Base-by-base conservation (phyloP, 345 rosid species). In the Murraya paniculata region DNA sequence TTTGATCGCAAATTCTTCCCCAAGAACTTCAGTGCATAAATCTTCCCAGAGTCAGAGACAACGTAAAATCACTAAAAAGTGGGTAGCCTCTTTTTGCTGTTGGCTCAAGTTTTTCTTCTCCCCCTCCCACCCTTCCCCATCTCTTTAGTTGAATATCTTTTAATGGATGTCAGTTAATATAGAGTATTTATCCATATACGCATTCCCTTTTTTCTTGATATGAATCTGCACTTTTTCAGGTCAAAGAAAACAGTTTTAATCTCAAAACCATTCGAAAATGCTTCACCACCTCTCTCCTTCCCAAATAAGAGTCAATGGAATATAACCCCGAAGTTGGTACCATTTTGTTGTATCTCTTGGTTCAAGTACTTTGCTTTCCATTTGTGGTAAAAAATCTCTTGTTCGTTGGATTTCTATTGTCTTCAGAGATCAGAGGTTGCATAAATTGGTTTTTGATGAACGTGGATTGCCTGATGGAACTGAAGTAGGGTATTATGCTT, bases 381-480 rank as follows among this genome's bases (percentile, higher is more conserved):
- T 77, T 73, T 81, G 27, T 77, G 75, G 28, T 45, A 38, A 66
- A 58, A 48, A 13, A 73, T 67, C 22, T 74, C 39, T 66, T 71
- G 73, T 75, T 61, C 50, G 64, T 56, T 72, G 61, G 27, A 36
- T 74, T 22, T 66, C 77, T 53, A 9, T 68, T 64, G 59, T 73
- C 69, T 79, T 60, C 81, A 96, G 99, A 85, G 99, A 96, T 79
- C 90, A 91, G 74, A 84, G 93, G 68, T 77, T 90, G 85, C 99
- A 96, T 85, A 96, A 86, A 79, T 81, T 94, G 82, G 96, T 94
- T 64, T 96, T 96, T 79, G 98, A 90, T 77, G 89, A 83, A 75
- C 92, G 84, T 84, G 92, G 95, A 78, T 84, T 96, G 85, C 97
- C 98, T 68, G 99, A 96, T 86, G 99, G 99, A 84, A 90, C 95